A percentile compares a stretch with the other conserved stretches of the same genome.
These are phyloP conservation scores for Cladosporium sp. DNA, from an alignment of 2,329 filamentous ascomycete species.

Conservation along the genomic window DNA sequence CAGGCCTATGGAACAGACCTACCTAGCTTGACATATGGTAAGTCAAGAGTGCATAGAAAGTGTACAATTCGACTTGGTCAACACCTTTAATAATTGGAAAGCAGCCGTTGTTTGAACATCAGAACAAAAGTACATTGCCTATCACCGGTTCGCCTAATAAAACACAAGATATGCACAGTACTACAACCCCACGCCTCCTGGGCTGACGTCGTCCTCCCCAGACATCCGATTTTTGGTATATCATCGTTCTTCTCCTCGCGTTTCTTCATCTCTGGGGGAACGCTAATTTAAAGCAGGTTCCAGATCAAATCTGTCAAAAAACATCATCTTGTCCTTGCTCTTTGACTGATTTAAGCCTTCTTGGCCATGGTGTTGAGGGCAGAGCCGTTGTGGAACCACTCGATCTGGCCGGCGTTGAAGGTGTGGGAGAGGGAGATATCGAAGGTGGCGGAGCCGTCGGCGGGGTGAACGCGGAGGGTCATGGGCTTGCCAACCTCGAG, in stretches of 20 bases:
- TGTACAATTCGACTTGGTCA: no score
- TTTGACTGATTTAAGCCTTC: conserved; percentile 27
- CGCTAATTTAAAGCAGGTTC: neutral
- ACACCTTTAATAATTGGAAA: no score
- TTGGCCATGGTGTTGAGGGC: conserved; percentile 99
- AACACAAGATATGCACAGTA: conserved; percentile 8
- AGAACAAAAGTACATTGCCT: conserved; percentile 6
- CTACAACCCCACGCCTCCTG: conserved; percentile 5
- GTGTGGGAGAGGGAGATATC: conserved; percentile 86
- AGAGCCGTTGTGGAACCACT: conserved; percentile 99
- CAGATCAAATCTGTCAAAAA: neutral
- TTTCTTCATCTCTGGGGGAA: neutral
- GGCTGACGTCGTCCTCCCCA: conserved; percentile 9
- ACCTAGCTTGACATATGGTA: no score
- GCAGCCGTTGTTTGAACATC: neutral
- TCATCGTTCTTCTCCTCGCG: neutral
- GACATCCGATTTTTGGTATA: conserved; percentile 12
- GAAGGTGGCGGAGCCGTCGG: conserved; percentile 70
- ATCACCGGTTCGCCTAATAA: conserved; percentile 3
- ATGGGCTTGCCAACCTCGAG: conserved; percentile 89
- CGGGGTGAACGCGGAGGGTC: conserved; percentile 86
- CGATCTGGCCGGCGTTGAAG: conserved; percentile 95
- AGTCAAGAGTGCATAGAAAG: no score
- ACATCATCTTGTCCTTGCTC: conserved; percentile 4
- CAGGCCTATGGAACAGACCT: no score